These are phyloP conservation scores for Rhodotorula sp. DNA, from an alignment of 1,284 basidiomycete species.

Conservation along the genomic window DNA sequence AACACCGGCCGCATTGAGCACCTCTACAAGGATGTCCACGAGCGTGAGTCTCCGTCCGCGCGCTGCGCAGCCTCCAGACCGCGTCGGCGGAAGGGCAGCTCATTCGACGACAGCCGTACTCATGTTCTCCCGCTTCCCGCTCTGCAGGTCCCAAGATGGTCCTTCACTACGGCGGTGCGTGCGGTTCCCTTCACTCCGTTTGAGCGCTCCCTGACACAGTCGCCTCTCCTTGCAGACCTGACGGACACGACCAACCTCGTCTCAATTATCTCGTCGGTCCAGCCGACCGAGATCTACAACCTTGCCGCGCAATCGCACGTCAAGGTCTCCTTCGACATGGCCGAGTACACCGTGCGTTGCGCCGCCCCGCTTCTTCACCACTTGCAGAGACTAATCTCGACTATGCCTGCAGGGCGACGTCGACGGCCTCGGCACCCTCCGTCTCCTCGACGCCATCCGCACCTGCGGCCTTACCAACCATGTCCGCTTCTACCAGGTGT, in stretches of 20 bases:
- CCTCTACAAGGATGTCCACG: constrained; percentile 82
- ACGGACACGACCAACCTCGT: constrained; percentile 91
- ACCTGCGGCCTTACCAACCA: constrained; percentile 86
- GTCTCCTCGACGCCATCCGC: constrained; percentile 85
- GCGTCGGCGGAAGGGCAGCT: no score
- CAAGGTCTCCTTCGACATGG: constrained; percentile 96
- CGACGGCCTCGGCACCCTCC: constrained; percentile 84
- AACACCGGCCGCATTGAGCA: constrained; percentile 89
- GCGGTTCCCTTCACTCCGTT: no score
- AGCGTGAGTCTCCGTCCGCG: constrained; percentile 50
- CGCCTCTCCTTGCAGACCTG: constrained; percentile 49
- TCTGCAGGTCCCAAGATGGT: constrained; percentile 64
- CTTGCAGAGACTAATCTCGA: not conserved
- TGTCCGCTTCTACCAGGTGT: constrained; percentile 70
- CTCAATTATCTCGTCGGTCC: constrained; percentile 86
- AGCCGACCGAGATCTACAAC: constrained; percentile 88
- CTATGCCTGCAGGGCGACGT: constrained; percentile 65
- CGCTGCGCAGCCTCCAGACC: no score
- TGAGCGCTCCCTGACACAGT: not conserved
- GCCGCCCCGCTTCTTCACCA: not conserved
- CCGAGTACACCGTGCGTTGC: constrained; percentile 73
- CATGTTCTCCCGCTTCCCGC: not conserved
- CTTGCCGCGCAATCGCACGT: constrained; percentile 94
- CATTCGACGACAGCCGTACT: no score
- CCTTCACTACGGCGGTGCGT: constrained; percentile 74